Conservation (phyloP, 805 yeast species). For the Suhomyces sp. region DNA sequence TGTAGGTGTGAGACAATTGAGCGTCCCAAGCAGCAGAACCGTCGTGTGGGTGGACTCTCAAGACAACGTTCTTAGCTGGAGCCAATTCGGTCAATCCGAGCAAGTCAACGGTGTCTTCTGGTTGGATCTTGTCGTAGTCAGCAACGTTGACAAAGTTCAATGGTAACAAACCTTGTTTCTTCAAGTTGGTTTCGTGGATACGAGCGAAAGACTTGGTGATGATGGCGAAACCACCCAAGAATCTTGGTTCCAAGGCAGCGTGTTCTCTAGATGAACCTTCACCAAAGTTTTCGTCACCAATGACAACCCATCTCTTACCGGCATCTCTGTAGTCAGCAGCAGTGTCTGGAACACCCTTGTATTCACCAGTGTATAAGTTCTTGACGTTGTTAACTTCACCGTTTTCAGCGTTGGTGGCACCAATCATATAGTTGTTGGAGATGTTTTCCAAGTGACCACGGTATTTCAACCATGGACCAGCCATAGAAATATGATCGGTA, state of each 20-base stretch:
- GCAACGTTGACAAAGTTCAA: slow-evolving; percentile 86
- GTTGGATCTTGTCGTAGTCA: slow-evolving; percentile 91
- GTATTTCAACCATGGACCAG: slow-evolving; percentile 99
- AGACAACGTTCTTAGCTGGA: slow-evolving; percentile 86
- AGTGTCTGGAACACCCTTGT: slow-evolving; percentile 94
- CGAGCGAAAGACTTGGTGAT: slow-evolving; percentile 97
- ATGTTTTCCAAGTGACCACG: slow-evolving; percentile 99
- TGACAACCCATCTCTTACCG: slow-evolving; percentile 93
- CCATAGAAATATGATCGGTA: slow-evolving; percentile 99
- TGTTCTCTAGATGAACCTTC: slow-evolving; percentile 99
- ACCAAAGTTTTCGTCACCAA: slow-evolving; percentile 97
- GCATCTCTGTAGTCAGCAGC: slow-evolving; percentile 92
- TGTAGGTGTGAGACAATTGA: slow-evolving; percentile 93
- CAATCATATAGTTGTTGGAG: slow-evolving; percentile 98
- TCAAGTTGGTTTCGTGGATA: slow-evolving; percentile 98
- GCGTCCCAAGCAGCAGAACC: slow-evolving; percentile 82
- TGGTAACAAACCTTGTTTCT: slow-evolving; percentile 98
- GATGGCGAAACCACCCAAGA: slow-evolving; percentile 96
- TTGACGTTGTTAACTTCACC: slow-evolving; percentile 88
- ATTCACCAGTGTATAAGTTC: slow-evolving; percentile 89
- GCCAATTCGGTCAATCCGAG: slow-evolving; percentile 80
- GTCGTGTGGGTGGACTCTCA: slow-evolving; percentile 69
- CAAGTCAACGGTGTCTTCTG: slow-evolving; percentile 85
- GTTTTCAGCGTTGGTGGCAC: slow-evolving; percentile 96
- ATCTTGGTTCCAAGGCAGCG: slow-evolving; percentile 99